These are phyloP conservation scores for Globisporangium okanoganense DNA, from an alignment of 352 stramenopile genomes.

Conservation along the genomic window DNA sequence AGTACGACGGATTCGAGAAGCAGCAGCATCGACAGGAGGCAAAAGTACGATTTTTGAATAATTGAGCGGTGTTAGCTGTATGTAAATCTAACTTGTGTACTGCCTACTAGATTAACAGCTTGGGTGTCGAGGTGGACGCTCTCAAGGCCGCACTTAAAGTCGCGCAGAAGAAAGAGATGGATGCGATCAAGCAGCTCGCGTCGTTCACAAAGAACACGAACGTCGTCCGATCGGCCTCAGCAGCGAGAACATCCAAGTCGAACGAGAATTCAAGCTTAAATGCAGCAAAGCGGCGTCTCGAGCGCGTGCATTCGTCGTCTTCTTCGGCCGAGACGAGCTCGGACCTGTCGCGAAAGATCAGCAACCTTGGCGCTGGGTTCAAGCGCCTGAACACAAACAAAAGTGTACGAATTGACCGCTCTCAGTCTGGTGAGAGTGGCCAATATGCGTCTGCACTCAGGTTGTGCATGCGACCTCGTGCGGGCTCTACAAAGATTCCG, in stretches of 20 bases:
- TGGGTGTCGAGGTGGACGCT: conserved; percentile 35
- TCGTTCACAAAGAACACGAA: conserved; percentile 20
- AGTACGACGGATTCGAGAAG: conserved; percentile 30
- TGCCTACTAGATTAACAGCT: conserved; percentile 39
- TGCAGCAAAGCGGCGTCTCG: conserved; percentile 8
- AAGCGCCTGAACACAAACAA: neutral
- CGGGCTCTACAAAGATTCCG: conserved; percentile 30
- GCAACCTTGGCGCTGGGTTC: conserved; percentile 1
- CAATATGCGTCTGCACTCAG: neutral
- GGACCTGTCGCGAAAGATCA: neutral
- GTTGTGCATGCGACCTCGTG: conserved; percentile 23
- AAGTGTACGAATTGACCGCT: neutral
- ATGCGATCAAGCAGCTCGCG: conserved; percentile 38
- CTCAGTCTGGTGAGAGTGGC: neutral
- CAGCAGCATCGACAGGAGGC: conserved; percentile 37
- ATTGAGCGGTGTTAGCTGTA: neutral
- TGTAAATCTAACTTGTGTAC: neutral
- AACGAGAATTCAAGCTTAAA: neutral
- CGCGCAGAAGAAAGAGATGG: conserved; percentile 42
- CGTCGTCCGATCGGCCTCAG: neutral
- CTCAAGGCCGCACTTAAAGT: conserved; percentile 29
- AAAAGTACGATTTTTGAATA: conserved; percentile 23
- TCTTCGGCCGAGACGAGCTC: neutral
- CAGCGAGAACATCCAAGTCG: neutral
- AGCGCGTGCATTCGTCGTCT: neutral